These are phyloP conservation scores for Licmophora abbreviata DNA, from an alignment of 108 stramenopile genomes.

Conservation along the genomic window DNA sequence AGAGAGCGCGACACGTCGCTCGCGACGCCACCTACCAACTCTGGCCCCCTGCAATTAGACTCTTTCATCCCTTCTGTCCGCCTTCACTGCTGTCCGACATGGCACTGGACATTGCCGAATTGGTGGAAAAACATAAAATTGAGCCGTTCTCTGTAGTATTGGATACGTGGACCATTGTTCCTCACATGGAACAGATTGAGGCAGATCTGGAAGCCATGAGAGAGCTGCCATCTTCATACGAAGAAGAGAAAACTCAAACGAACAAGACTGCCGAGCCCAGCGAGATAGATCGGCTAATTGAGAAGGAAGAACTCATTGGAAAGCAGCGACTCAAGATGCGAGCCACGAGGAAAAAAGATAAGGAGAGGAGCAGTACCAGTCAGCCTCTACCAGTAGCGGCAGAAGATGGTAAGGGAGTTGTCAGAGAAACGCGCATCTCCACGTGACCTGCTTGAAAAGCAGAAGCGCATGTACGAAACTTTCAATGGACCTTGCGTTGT, in stretches of 20 bases:
- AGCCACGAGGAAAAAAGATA: too few relatives aligned
- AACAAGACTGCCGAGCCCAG: too few relatives aligned
- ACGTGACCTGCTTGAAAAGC: too few relatives aligned
- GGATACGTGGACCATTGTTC: slow-evolving; percentile 56
- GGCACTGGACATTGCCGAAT: slow-evolving; percentile 54
- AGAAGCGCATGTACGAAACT: too few relatives aligned
- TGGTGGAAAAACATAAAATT: slow-evolving; percentile 44
- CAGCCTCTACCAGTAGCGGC: too few relatives aligned
- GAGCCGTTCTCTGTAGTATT: slow-evolving; percentile 63
- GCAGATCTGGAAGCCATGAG: slow-evolving; percentile 14
- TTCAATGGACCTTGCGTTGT: too few relatives aligned
- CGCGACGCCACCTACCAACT: slow-evolving; percentile 49
- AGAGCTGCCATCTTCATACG: slow-evolving; percentile 4
- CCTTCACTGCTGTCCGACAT: slow-evolving; percentile 11
- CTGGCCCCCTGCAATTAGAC: slow-evolving; percentile 76
- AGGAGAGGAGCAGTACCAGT: too few relatives aligned
- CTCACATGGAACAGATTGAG: slow-evolving; percentile 42
- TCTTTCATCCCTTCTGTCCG: slow-evolving; percentile 70
- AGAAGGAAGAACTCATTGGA: too few relatives aligned
- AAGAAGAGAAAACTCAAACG: slow-evolving; percentile 25
- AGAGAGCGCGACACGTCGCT: slow-evolving; percentile 60
- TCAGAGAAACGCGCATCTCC: too few relatives aligned
- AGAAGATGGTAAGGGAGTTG: too few relatives aligned
- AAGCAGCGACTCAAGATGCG: too few relatives aligned
- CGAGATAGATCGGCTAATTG: too few relatives aligned